Evolutionary conservation across 2,329 filamentous ascomycete genomes (phyloP).

Genomic region (Colletotrichum sp.): DNA sequence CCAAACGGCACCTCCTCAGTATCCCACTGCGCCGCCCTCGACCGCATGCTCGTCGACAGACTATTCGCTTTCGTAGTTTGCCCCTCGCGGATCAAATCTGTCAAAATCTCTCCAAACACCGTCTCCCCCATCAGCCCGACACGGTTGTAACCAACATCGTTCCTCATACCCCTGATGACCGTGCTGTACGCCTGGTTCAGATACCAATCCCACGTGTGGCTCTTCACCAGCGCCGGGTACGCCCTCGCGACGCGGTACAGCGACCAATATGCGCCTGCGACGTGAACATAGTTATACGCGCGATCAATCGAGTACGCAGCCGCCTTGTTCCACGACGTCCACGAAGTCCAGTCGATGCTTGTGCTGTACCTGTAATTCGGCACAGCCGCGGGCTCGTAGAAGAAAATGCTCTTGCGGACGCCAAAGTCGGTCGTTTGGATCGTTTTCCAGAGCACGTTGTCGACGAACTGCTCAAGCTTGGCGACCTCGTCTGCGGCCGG

Average conservation of each 20-base stretch:
- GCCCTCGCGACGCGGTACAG: constrained; percentile 59
- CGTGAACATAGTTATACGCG: constrained; percentile 65
- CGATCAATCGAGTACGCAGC: constrained; percentile 51
- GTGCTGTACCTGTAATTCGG: constrained; percentile 49
- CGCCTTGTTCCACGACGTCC: constrained; percentile 56
- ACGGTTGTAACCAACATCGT: constrained; percentile 46
- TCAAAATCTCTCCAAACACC: constrained; percentile 56
- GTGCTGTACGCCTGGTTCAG: constrained; percentile 58
- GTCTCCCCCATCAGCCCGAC: constrained; percentile 65
- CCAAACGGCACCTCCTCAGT: constrained; percentile 57
- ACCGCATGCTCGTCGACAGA: constrained; percentile 51
- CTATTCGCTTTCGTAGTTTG: constrained; percentile 40
- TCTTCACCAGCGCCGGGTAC: constrained; percentile 47
- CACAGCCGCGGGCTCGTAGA: constrained; percentile 52
- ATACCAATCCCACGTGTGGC: constrained; percentile 58
- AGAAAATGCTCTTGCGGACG: constrained; percentile 62
- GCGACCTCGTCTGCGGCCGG: constrained; percentile 53
- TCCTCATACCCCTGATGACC: constrained; percentile 40
- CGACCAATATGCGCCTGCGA: constrained; percentile 60
- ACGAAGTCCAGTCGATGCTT: constrained; percentile 51
- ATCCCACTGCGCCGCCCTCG: constrained; percentile 54
- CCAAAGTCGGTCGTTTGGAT: constrained; percentile 50
- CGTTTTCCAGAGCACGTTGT: constrained; percentile 53
- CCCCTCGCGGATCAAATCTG: constrained; percentile 53
- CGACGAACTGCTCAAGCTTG: constrained; percentile 59